Percentiles rank a stretch among this genome's conserved stretches.
Conservation (phyloP, 768 basidiomycete genomes). For the Suillus sp. region DNA sequence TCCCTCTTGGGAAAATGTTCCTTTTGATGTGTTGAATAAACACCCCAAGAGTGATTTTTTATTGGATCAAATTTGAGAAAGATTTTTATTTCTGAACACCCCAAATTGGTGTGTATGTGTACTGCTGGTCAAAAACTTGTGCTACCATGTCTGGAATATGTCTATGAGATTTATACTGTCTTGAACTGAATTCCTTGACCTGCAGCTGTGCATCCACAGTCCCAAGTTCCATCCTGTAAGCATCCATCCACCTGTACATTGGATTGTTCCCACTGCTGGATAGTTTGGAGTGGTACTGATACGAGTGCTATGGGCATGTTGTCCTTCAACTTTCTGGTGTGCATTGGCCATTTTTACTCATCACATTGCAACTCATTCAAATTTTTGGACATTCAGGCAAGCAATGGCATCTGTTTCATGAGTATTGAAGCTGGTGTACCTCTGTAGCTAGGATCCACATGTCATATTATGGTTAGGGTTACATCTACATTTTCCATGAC, state of each 20-base stretch:
- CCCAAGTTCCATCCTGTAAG: conserved; percentile 17
- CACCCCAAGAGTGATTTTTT: conserved; percentile 18
- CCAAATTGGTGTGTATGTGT: conserved; percentile 13
- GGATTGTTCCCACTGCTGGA: conserved; percentile 20
- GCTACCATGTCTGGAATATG: conserved; percentile 8
- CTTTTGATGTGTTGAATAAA: conserved; percentile 14
- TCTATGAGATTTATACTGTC: conserved; percentile 18
- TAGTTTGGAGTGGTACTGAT: conserved; percentile 20
- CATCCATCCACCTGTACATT: conserved; percentile 22
- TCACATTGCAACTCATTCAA: too few species aligned
- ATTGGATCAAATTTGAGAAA: conserved; percentile 18
- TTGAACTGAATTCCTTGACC: conserved; percentile 18
- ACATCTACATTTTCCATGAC: too few species aligned
- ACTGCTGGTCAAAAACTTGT: conserved; percentile 5
- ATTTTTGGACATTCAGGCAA: too few species aligned
- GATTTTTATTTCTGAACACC: not conserved
- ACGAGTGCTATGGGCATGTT: conserved; percentile 28
- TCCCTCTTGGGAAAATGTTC: conserved; percentile 21
- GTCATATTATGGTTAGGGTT: too few species aligned
- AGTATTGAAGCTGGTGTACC: too few species aligned
- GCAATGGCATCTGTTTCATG: too few species aligned
- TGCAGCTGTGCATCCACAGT: conserved; percentile 20
- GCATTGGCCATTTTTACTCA: too few species aligned
- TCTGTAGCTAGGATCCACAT: too few species aligned
- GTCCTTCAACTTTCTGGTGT: too few species aligned